Conservation (phyloP, 1,284 basidiomycete species). For the Anthracocystis panici-leucophaei region DNA sequence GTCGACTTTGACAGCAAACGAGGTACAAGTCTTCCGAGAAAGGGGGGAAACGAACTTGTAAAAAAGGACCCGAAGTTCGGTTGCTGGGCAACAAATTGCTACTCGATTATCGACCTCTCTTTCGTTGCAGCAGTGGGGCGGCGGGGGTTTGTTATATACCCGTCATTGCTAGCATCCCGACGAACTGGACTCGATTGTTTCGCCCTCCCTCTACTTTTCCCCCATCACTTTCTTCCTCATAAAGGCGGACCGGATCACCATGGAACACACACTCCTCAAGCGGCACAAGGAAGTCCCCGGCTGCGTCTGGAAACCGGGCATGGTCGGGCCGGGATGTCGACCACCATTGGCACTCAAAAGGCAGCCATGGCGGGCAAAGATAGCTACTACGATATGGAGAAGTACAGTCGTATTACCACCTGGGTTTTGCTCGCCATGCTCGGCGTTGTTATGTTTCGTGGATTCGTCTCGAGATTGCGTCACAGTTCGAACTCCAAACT, state of each 20-base stretch:
- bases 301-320: constrained; percentile 49
- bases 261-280: constrained; percentile 30
- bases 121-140: too few species aligned
- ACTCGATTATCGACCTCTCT: too few species aligned
- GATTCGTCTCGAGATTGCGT: constrained; percentile 20
- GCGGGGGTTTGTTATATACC: background rate
- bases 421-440: constrained; percentile 41
- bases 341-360: constrained; percentile 37
- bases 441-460: constrained; percentile 29
- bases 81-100: too few species aligned
- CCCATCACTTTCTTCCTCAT: background rate
- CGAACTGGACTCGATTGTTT: background rate
- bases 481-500: constrained; percentile 14
- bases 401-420: constrained; percentile 87
- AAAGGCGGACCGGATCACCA: background rate
- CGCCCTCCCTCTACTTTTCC: background rate
- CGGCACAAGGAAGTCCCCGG: constrained; percentile 44
- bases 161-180: background rate
- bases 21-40: too few species aligned
- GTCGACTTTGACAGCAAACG: too few species aligned
- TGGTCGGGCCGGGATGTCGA: constrained; percentile 46
- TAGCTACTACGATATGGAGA: constrained; percentile 80
- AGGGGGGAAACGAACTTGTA: too few species aligned
- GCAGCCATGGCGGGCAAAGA: constrained; percentile 50
- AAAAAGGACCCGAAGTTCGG: too few species aligned